Base-by-base conservation (phyloP, 139 green algal genomes). In the Micractinium sp. region DNA sequence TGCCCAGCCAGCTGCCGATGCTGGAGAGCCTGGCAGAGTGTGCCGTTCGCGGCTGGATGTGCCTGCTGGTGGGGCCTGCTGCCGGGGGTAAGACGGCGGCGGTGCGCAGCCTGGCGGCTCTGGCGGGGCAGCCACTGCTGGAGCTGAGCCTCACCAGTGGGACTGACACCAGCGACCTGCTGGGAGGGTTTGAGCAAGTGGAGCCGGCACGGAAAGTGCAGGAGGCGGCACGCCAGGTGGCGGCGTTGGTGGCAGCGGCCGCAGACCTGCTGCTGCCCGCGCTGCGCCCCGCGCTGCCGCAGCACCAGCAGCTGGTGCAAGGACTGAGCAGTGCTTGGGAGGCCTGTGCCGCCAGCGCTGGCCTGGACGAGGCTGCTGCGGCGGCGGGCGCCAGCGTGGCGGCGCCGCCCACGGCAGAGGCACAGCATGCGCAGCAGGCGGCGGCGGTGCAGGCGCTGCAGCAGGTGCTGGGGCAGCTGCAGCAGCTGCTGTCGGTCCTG, bases 171-270 rank as follows among this genome's bases (percentile, higher is more conserved):
- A 95, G 90, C 15, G 98, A 99, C 87, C 93, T 99, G 78, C 96
- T 99, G 90, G 98, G 98, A 41, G 96, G 96, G 60, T 99, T 99
- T 92, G 98, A 99, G 93, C 98, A 99, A 92, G 85, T 97, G 90
- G 94, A 97, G 47, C 86, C 90, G 36, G 81, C 73, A 63, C 77
- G 95, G 19, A 88, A 89, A 2, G 74, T 96, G 69, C 87, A 83
- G 71, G 71, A 88, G 78, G 60, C 86, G 27, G 87, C 61, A 0
- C 71, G 79, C 18, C 60, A 67, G 35, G 79, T 60, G 14, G 33
- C 76, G 35, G 85, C 82, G 69, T 53, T 93, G 41, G 75, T 90
- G 69, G 78, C 82, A 47, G 71, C 88, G 0, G 85, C 87, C 5
- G 91, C 92, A 61, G 88, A 82, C 16, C 73, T 93, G 87, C 81